phyloP scores from a whole-genome alignment of 192 early-diverging fungal genomes.

The Coemansia sp. region DNA sequence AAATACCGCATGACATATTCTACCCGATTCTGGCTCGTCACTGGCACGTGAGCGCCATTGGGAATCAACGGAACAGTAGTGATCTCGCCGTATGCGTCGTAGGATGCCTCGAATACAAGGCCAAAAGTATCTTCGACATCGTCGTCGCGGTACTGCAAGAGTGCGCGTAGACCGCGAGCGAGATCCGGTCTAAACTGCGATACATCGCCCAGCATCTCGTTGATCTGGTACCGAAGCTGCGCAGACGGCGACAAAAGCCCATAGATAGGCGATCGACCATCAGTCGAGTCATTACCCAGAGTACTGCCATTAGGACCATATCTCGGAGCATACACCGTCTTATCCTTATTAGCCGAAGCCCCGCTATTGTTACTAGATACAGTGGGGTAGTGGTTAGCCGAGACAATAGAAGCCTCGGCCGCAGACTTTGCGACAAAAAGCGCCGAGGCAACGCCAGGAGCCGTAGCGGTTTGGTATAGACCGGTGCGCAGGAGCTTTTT shows the following conservation, averaged over 20 bases:
- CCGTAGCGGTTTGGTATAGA: slow-evolving; percentile 25
- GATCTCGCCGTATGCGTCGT: slow-evolving; percentile 72
- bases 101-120: slow-evolving; percentile 73
- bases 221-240: slow-evolving; percentile 55
- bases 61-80: slow-evolving; percentile 66
- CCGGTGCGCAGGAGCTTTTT: slow-evolving; percentile 77
- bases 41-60: slow-evolving; percentile 61
- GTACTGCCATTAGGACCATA: slow-evolving; percentile 5
- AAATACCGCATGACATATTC: slow-evolving; percentile 86
- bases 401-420: slow-evolving; percentile 17
- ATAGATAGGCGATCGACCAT: slow-evolving; percentile 36
- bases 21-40: slow-evolving; percentile 66
- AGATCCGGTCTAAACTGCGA: slow-evolving; percentile 72
- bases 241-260: slow-evolving; percentile 43
- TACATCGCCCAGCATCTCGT: slow-evolving; percentile 79
- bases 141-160: slow-evolving; percentile 78
- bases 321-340: slow-evolving; percentile 12
- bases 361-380: not conserved
- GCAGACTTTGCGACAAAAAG: slow-evolving; percentile 19
- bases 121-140: slow-evolving; percentile 88
- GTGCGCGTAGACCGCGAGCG: slow-evolving; percentile 77
- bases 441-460: not conserved
- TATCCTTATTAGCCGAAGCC: not conserved
- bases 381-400: slow-evolving; percentile 20
- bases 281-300: slow-evolving; percentile 7